Base-by-base conservation (phyloP, 2,329 filamentous ascomycete species). In the Pyrenophora graminea region DNA sequence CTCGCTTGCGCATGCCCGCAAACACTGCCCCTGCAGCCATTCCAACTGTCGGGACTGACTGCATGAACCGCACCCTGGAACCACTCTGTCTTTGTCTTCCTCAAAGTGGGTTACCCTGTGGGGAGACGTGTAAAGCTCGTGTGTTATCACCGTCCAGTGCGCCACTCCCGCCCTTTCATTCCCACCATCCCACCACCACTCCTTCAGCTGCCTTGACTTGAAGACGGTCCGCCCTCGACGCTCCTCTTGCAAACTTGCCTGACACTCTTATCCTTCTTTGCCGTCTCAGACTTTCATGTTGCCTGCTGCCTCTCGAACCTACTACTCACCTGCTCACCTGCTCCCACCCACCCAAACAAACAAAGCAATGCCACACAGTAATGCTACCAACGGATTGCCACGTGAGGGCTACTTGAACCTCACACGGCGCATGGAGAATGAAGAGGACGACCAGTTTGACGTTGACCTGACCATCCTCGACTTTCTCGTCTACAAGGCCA, bases 401-500 rank as follows among this genome's bases (percentile, higher is more conserved):
- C 51, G 60, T 37, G 62, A 63, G 4, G 69, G 69, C n/a, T 61
- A 70, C 39, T 60, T 64, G 49, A 66, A 61, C 18, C 62, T 71
- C 13, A 70, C 66, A 12, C 63, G 67, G 8, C 57, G 58, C 7
- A 71, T 73, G 69, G 68, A 71, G 13, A 59, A 55, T n/a, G 66
- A 70, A 12, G 63, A 67, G 1, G 64, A 67, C n/a, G 66, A 71
- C 27, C 74, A 76, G 34, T 62, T 76, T 18, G 79, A 82, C 15
- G 77, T 82, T 12, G 79, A 85, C 56, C 62, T 77, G 31, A 77
- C 82, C 64, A 82, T 84, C 37, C 69, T 84, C n/a, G 82, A 85
- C 61, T 84, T 82, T 57, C 65, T 84, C 3, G 61, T 79, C 34
- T 79, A 76, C 69, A 74, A 77, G 39, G 74, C 79, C 6, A 78